phyloP scores from a whole-genome alignment of 75 land plant genomes.

The Pseudotsuga menziesii region DNA sequence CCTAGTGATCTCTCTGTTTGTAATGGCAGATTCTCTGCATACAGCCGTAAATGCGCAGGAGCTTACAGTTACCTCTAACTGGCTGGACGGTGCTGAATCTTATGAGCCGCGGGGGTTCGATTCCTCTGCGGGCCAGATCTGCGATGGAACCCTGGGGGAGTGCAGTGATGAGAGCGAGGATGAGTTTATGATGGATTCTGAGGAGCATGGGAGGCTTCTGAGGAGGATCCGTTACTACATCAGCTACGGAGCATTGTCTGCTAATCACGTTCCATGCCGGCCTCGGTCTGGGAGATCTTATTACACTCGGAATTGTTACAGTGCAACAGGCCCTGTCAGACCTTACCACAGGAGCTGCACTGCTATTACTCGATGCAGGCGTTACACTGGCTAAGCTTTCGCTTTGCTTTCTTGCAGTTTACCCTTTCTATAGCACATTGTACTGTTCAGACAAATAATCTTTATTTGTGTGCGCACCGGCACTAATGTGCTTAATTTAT shows the following conservation, averaged over 20 bases:
- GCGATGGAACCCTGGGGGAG: not conserved
- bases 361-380: too few relatives aligned
- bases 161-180: not conserved
- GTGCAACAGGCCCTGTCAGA: not conserved
- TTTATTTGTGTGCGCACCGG: too few relatives aligned
- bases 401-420: too few relatives aligned
- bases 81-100: not conserved
- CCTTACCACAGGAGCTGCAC: too few relatives aligned
- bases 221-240: conserved; percentile 16
- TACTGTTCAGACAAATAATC: too few relatives aligned
- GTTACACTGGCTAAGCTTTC: too few relatives aligned
- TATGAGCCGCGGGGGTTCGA: not conserved
- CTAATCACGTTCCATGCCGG: conserved; percentile 33
- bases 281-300: conserved; percentile 36
- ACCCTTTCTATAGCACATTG: too few relatives aligned
- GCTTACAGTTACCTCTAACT: not conserved
- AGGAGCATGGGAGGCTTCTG: conserved; percentile 4
- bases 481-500: too few relatives aligned
- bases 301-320: conserved; percentile 30
- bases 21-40: not conserved
- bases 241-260: conserved; percentile 29
- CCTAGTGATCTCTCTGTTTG: not conserved
- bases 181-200: not conserved
- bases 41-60: not conserved
- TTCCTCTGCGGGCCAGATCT: not conserved